These are phyloP conservation scores for Sarcomyxa edulis DNA, from an alignment of 768 basidiomycete genomes.

Conservation along the genomic window DNA sequence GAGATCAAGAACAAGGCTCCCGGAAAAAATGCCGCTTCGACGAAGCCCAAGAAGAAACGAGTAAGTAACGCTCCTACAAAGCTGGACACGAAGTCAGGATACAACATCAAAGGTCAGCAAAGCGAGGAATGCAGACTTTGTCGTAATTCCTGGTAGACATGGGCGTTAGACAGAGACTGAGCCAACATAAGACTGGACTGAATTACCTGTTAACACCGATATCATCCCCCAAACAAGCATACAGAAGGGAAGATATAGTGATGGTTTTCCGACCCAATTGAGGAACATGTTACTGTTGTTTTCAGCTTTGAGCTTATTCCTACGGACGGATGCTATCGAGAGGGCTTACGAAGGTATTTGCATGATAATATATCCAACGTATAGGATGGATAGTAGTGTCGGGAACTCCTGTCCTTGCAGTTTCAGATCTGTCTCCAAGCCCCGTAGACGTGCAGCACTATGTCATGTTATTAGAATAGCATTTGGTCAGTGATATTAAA, in stretches of 20 bases:
- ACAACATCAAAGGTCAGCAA: neutral
- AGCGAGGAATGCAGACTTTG: slow-evolving; percentile 15
- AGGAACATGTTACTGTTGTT: slow-evolving; percentile 54
- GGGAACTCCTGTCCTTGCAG: slow-evolving; percentile 1
- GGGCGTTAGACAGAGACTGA: neutral
- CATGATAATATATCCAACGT: slow-evolving; percentile 28
- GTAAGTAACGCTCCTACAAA: slow-evolving; percentile 37
- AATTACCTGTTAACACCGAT: slow-evolving; percentile 28
- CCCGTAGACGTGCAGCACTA: slow-evolving; percentile 4
- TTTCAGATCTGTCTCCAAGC: slow-evolving; percentile 1
- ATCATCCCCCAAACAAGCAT: slow-evolving; percentile 49
- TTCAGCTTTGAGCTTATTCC: slow-evolving; percentile 37
- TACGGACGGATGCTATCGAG: neutral
- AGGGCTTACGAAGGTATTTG: slow-evolving; percentile 31
- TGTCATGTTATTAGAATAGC: neutral
- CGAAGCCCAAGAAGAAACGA: slow-evolving; percentile 44
- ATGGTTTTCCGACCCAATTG: slow-evolving; percentile 43
- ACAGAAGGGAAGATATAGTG: slow-evolving; percentile 42
- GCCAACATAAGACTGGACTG: neutral
- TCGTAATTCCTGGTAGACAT: slow-evolving; percentile 16
- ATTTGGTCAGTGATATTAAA: neutral
- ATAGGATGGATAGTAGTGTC: slow-evolving; percentile 4
- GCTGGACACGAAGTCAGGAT: slow-evolving; percentile 12
- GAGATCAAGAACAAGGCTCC: slow-evolving; percentile 27
- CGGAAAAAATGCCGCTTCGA: slow-evolving; percentile 34